A percentile compares a stretch with the other conserved stretches of the same genome.
These are phyloP conservation scores for Delonix regia DNA, from an alignment of 306 rosid species.

Conservation along the genomic window DNA sequence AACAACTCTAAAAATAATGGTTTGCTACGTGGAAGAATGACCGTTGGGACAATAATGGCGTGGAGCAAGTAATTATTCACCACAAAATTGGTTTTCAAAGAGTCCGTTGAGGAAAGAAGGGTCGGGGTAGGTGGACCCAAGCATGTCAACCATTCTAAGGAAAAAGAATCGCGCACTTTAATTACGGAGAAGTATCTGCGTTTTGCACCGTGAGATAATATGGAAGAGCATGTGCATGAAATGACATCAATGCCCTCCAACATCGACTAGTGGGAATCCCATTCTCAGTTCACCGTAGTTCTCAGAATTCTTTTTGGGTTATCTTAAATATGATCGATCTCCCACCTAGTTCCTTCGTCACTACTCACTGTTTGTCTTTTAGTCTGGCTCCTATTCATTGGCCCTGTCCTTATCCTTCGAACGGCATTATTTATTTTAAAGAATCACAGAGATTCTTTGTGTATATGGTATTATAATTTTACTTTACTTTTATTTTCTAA, in stretches of 20 bases:
- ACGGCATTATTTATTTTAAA: too few species aligned
- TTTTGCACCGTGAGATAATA: too few species aligned
- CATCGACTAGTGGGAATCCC: not conserved
- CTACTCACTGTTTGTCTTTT: not conserved
- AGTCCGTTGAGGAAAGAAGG: not conserved
- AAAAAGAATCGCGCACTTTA: too few species aligned
- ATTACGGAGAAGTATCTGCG: too few species aligned
- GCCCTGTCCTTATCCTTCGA: conserved; percentile 1
- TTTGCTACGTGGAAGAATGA: not conserved
- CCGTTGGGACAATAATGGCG: not conserved
- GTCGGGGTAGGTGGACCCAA: not conserved
- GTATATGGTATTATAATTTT: too few species aligned
- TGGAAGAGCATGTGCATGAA: not conserved
- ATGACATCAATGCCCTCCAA: not conserved
- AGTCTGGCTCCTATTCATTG: not conserved
- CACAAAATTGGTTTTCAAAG: not conserved
- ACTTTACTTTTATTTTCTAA: too few species aligned
- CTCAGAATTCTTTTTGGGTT: not conserved
- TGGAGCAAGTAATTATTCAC: not conserved
- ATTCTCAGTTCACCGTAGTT: not conserved
- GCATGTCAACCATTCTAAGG: not conserved
- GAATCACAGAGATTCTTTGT: too few species aligned
- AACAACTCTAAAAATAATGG: too few species aligned
- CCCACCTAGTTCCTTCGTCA: not conserved
- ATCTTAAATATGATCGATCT: not conserved